Evolutionary conservation across 352 stramenopile genomes (phyloP), one percentile per base, ranked within the genome.

Genomic region (Phytophthora tentaculata): DNA sequence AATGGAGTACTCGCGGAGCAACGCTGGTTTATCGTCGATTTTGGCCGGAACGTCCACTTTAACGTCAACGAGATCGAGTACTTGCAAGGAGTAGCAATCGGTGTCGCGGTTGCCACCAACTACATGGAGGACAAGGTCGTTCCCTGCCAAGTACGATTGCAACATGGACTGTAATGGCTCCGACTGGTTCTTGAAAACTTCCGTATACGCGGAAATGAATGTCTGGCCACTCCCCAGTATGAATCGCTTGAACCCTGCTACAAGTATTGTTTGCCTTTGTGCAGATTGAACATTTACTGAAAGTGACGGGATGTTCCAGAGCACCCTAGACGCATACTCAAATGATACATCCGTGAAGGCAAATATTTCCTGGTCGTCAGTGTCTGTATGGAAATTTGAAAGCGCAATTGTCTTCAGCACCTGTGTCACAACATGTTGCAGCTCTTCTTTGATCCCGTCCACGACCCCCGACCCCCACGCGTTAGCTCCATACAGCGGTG

Each of bases 341-440:
- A 95, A 93, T 29, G 81, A 83, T 17, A 94, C 84, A 57, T 94
- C 86, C 3, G 88, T 92, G 49, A 88, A 96, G 13, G 87, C 84
- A 56, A 94, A 94, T 9, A 96, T 79, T 60, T 88, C 79, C 20
- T 75, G 44, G 10, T 72, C 48, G 48, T 91, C 79, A 52, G 71
- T 76, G 23, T 93, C 74, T 5, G 87, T 83, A 39, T 88, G 83
- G 53, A 93, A 81, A 59, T 92, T 74, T 1, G 85, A 91, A 13
- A 95, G 73, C 39, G 71, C 84, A 60, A 95, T 89, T 1, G 85
- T 92, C 57, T 89, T 86, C 23, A 95, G 56, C 28, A 95, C 83
- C 54, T 89, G 76, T 13, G 52, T 71, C 20, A 94, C 71, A 20
- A 94, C 62, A 35, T 63, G 73, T 45, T 90, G 73, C 8, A 94